Base-by-base conservation (phyloP, 257 asterid species). In the Verbena officinalis region DNA sequence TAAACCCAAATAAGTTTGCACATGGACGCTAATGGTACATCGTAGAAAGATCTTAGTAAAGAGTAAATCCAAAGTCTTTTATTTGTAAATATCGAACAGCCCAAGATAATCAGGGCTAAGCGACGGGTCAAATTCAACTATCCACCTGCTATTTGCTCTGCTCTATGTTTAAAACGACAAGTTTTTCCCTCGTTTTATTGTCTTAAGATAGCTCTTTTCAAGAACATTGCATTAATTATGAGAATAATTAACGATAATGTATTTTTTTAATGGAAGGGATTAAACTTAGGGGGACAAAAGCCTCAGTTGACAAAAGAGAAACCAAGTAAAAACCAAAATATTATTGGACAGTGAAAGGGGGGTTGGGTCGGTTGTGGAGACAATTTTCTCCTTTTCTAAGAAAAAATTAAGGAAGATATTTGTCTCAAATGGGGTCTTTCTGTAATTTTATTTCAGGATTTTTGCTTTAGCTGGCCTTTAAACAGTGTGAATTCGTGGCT, bases 241-340 rank as follows among this genome's bases (percentile, higher is more conserved):
- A 44, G 20, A 6, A 12, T 42, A 42, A 44, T 44, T 44, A 44
- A 44, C 13, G 1, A 36, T 36, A 36, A 7, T 3, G 4, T 36
- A 36, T 4, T 4, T 2, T 9, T 36, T 36, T 36, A n/a, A n/a
- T 36, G 40, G 40, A 1, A 36, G 40, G 11, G 40, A 36, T 30
- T 30, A 30, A 2, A 30, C 7, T 30, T 30, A 56, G 27, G 31
- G 73, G 54, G 62, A 46, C 62, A 61, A 54, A 60, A 24, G 42
- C 20, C 45, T 44, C 17, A 65, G 71, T 27, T 71, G 77, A 76
- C 77, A 76, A 71, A 71, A 67, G 46, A 72, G 72, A 67, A 67
- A 56, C 65, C 8, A 59, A 9, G 64, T 45, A 67, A 52, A 62
- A 50, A 62, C 64, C 77, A 55, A 76, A 67, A 30, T 55, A n/a